A percentile compares a stretch with the other conserved stretches of the same genome.
These are phyloP conservation scores for Agroathelia rolfsii DNA, from an alignment of 1,284 basidiomycete genomes.

Conservation along the genomic window DNA sequence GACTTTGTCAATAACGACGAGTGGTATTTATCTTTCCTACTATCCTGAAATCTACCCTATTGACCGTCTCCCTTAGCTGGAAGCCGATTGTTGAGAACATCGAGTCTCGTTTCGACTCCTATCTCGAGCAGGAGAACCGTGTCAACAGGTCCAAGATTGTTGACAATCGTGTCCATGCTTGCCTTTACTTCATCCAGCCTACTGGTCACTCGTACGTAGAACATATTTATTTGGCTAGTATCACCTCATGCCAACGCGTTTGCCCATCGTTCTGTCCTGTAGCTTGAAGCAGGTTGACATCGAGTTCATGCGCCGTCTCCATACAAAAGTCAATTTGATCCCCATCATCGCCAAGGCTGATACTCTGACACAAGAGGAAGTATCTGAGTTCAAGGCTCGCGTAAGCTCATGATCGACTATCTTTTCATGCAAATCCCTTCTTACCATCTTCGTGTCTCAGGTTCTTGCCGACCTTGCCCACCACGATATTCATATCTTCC, in stretches of 20 bases:
- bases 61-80: too few species aligned
- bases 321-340: slow-evolving; percentile 94
- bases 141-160: slow-evolving; percentile 84
- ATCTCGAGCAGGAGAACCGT: slow-evolving; percentile 95
- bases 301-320: slow-evolving; percentile 93
- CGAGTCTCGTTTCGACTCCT: slow-evolving; percentile 91
- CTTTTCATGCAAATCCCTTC: background rate
- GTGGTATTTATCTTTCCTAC: slow-evolving; percentile 42
- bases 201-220: slow-evolving; percentile 92
- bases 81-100: slow-evolving; percentile 97
- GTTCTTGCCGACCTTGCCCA: slow-evolving; percentile 85
- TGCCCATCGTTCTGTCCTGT: slow-evolving; percentile 9
- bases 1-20: slow-evolving; percentile 98
- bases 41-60: slow-evolving; percentile 12
- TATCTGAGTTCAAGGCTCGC: slow-evolving; percentile 83
- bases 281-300: slow-evolving; percentile 95
- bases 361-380: slow-evolving; percentile 93
- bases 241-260: slow-evolving; percentile 8
- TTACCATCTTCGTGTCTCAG: slow-evolving; percentile 33
- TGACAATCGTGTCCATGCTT: slow-evolving; percentile 87
- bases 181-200: slow-evolving; percentile 96
- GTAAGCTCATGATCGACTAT: slow-evolving; percentile 41
- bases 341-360: slow-evolving; percentile 96
- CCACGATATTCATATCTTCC: slow-evolving; percentile 94
- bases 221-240: slow-evolving; percentile 1